These are phyloP conservation scores for Pleoardoris graminearum DNA, from an alignment of 2,329 filamentous ascomycete genomes.

Conservation along the genomic window DNA sequence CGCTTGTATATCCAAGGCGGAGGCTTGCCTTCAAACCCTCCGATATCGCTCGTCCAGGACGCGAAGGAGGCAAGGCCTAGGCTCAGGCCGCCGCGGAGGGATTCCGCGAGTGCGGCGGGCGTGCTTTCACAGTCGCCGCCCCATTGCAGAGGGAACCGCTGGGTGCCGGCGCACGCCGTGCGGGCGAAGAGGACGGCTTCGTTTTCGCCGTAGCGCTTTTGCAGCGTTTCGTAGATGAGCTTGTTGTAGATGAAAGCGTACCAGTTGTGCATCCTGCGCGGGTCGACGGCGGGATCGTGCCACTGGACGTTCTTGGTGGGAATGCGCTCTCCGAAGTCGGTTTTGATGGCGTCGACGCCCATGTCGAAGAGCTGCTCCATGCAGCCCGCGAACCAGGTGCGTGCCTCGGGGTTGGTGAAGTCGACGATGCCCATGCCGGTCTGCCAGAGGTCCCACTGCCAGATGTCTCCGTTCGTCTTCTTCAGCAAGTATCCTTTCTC, in stretches of 20 bases:
- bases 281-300: constrained; percentile 63
- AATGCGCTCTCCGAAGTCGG: constrained; percentile 75
- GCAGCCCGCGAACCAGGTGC: constrained; percentile 65
- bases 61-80: constrained; percentile 67
- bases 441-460: constrained; percentile 79
- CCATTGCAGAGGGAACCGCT: constrained; percentile 68
- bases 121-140: constrained; percentile 77
- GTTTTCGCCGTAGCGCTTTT: constrained; percentile 54
- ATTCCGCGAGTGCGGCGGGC: constrained; percentile 73
- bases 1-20: constrained; percentile 73
- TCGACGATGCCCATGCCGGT: constrained; percentile 75
- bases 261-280: constrained; percentile 74
- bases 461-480: constrained; percentile 68
- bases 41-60: constrained; percentile 73
- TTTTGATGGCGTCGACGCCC: constrained; percentile 74
- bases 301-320: constrained; percentile 68
- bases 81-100: constrained; percentile 66
- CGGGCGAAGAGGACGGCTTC: constrained; percentile 70
- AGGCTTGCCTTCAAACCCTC: constrained; percentile 69
- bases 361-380: constrained; percentile 67
- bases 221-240: constrained; percentile 67
- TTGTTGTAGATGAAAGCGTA: constrained; percentile 76
- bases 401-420: constrained; percentile 72
- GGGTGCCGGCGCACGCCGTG: constrained; percentile 67
- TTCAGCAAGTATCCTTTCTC: constrained; percentile 71